phyloP scores from a whole-genome alignment of 208 protist genomes.

The Leishmania amazonensis region DNA sequence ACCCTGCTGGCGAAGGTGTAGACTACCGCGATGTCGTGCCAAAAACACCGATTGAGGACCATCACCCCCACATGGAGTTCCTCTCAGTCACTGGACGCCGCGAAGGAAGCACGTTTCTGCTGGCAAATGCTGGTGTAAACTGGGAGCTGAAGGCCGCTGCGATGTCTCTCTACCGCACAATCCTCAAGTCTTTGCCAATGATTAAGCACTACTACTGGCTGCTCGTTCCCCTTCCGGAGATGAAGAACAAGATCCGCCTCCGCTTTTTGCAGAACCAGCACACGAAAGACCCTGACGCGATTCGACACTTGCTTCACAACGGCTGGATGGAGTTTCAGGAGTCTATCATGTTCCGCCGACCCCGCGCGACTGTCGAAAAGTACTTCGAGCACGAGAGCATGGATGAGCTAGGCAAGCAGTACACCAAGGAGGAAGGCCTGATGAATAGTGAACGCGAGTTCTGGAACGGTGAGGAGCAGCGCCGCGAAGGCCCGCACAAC shows the following conservation, averaged over 20 bases:
- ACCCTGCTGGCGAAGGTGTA: slow-evolving; percentile 59
- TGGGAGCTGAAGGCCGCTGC: slow-evolving; percentile 78
- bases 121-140: slow-evolving; percentile 62
- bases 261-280: slow-evolving; percentile 89
- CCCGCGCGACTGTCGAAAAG: slow-evolving; percentile 79
- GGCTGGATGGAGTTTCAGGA: slow-evolving; percentile 92
- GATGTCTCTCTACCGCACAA: slow-evolving; percentile 82
- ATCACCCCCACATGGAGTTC: slow-evolving; percentile 85
- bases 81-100: slow-evolving; percentile 72
- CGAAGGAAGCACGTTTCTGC: slow-evolving; percentile 71
- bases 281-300: slow-evolving; percentile 86
- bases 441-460: slow-evolving; percentile 77
- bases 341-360: slow-evolving; percentile 72
- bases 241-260: slow-evolving; percentile 84
- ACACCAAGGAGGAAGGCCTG: slow-evolving; percentile 80
- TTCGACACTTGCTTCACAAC: slow-evolving; percentile 86
- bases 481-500: slow-evolving; percentile 81
- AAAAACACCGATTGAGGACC: slow-evolving; percentile 65
- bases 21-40: slow-evolving; percentile 64
- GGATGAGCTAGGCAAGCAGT: slow-evolving; percentile 68
- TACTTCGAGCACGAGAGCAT: slow-evolving; percentile 82
- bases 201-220: slow-evolving; percentile 92
- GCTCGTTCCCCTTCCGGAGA: slow-evolving; percentile 70
- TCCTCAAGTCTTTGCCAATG: slow-evolving; percentile 79
- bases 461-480: slow-evolving; percentile 89